Conservation (phyloP, 108 stramenopile genomes). For the Schizochytrium sp. region DNA sequence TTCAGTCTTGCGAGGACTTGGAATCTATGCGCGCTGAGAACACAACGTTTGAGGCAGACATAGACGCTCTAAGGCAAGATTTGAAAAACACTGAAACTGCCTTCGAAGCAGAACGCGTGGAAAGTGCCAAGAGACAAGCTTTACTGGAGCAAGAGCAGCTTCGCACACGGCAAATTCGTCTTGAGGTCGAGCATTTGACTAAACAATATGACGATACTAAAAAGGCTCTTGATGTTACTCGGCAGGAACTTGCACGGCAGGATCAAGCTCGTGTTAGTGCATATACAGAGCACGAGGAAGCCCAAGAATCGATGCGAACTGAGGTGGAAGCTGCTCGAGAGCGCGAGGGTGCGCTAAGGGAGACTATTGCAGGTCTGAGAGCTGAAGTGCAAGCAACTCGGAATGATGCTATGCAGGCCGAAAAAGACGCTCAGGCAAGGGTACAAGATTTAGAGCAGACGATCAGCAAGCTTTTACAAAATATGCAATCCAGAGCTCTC, state of each 20-base stretch:
- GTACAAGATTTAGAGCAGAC: neutral
- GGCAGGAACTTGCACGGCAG: neutral
- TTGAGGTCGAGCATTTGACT: neutral
- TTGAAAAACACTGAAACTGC: neutral
- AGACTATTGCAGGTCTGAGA: neutral
- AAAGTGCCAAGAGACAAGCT: neutral
- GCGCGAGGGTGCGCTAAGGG: constrained; percentile 2
- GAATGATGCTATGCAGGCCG: neutral
- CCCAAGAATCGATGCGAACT: neutral
- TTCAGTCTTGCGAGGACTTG: neutral
- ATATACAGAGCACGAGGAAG: constrained; percentile 6
- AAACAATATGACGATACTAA: neutral
- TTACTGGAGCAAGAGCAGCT: constrained; percentile 42
- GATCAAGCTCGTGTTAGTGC: neutral
- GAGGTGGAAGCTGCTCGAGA: neutral
- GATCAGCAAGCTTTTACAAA: neutral
- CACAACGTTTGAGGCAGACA: neutral
- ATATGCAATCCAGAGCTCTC: neutral
- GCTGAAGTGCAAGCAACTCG: neutral
- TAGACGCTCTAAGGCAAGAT: neutral
- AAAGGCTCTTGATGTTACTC: neutral
- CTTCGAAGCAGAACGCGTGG: neutral
- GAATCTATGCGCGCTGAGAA: neutral
- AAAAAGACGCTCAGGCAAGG: neutral
- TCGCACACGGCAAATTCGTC: neutral